These are phyloP conservation scores for Coix lacrymajobi DNA, from an alignment of 176 grass and related monocot genomes.

Conservation along the genomic window DNA sequence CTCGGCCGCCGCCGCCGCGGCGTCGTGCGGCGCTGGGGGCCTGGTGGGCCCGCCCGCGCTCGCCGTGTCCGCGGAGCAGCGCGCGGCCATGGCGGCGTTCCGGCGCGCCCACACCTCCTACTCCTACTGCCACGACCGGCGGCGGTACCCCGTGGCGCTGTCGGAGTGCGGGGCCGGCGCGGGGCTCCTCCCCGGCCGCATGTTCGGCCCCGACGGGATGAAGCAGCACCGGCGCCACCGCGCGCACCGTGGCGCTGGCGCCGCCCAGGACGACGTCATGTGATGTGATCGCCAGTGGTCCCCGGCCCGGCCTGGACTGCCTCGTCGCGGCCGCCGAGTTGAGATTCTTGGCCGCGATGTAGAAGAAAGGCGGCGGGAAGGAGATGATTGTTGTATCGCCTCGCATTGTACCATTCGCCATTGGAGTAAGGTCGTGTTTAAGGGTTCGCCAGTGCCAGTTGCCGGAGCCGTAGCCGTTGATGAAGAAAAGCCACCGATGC, in stretches of 20 bases:
- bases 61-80: conserved; percentile 26
- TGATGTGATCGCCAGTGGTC: conserved; percentile 30
- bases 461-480: not conserved
- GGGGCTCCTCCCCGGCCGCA: not conserved
- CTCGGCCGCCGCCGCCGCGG: not conserved
- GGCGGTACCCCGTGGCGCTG: conserved; percentile 43
- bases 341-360: too few species aligned
- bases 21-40: conserved; percentile 23
- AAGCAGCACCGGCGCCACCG: conserved; percentile 34
- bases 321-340: not conserved
- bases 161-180: conserved; percentile 38
- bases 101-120: conserved; percentile 68
- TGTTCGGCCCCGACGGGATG: conserved; percentile 59
- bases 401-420: not conserved
- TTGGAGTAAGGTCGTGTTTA: conserved; percentile 13
- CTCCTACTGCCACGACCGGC: conserved; percentile 75
- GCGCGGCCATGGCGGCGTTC: conserved; percentile 42
- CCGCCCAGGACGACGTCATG: conserved; percentile 24
- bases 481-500: not conserved
- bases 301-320: not conserved
- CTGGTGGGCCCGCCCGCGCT: not conserved
- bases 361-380: not conserved
- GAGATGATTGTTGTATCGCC: not conserved
- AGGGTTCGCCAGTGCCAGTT: too few species aligned
- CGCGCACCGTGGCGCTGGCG: not conserved